Evolutionary conservation across 2,329 filamentous ascomycete genomes (phyloP).

Genomic region (Aspergillus novoparasiticus): DNA sequence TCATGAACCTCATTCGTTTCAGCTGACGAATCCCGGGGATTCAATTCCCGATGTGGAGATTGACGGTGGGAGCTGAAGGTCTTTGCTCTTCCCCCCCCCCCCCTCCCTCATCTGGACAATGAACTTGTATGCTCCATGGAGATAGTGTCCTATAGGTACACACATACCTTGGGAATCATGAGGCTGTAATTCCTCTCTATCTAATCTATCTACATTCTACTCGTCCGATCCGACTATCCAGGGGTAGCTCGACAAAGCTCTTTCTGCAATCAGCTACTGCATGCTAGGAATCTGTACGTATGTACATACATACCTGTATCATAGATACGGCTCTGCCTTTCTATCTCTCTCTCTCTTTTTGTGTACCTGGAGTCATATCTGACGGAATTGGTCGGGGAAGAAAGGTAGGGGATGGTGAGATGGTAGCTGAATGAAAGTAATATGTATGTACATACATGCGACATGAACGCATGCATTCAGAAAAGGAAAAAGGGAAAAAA

Average conservation of each 20-base stretch:
- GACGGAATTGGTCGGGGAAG: background rate
- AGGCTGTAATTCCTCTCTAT: background rate
- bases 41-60: slow-evolving; percentile 3
- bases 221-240: background rate
- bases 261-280: background rate
- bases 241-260: background rate
- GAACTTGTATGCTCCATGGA: background rate
- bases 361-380: background rate
- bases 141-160: background rate
- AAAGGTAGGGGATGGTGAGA: background rate
- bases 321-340: too few relatives aligned
- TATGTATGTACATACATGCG: background rate
- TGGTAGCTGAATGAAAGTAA: background rate
- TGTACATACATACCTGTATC: background rate
- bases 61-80: background rate
- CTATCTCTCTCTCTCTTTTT: background rate
- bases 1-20: background rate
- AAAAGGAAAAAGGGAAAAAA: background rate
- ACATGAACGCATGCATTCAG: background rate
- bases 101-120: background rate
- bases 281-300: background rate
- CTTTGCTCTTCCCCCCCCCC: background rate
- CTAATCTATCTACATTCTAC: background rate
- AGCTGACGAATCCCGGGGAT: slow-evolving; percentile 2
- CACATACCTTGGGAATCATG: background rate